A percentile compares a stretch with the other conserved stretches of the same genome.
Evolutionary conservation across 371 early-diverging fungal genomes (phyloP).

Genomic region (Mucor saturninus): DNA sequence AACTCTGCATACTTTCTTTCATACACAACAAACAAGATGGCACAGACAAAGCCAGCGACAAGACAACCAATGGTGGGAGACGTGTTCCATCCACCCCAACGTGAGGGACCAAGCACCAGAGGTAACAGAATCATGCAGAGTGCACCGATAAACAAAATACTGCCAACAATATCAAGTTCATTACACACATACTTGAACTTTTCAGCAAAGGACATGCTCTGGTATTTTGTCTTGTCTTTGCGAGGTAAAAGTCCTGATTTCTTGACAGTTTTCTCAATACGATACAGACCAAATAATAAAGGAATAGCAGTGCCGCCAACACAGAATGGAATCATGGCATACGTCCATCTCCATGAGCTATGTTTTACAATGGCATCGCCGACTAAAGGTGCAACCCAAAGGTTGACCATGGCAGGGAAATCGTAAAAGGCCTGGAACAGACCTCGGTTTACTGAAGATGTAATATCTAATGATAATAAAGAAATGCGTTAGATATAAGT

Average conservation of each 20-base stretch:
- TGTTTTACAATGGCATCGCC: slow-evolving; percentile 29
- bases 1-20: slow-evolving; percentile 45
- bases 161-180: slow-evolving; percentile 52
- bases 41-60: slow-evolving; percentile 31
- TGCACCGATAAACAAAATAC: slow-evolving; percentile 43
- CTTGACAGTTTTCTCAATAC: slow-evolving; percentile 23
- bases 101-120: slow-evolving; percentile 43
- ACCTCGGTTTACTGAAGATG: slow-evolving; percentile 39
- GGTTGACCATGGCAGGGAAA: slow-evolving; percentile 36
- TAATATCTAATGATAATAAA: slow-evolving; percentile 29
- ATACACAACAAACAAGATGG: slow-evolving; percentile 40
- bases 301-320: slow-evolving; percentile 26
- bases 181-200: slow-evolving; percentile 32
- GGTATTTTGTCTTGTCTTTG: slow-evolving; percentile 2
- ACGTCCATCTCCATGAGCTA: slow-evolving; percentile 35
- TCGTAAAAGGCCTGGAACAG: slow-evolving; percentile 43
- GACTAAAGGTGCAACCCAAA: slow-evolving; percentile 35
- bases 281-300: slow-evolving; percentile 23
- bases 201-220: slow-evolving; percentile 7
- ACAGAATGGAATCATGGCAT: slow-evolving; percentile 31
- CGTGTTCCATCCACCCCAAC: slow-evolving; percentile 51
- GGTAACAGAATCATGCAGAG: slow-evolving; percentile 51
- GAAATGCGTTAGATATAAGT: slow-evolving; percentile 1
- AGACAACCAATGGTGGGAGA: slow-evolving; percentile 26
- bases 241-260: slow-evolving; percentile 21